Percentiles rank a stretch among this genome's conserved stretches.
These are phyloP conservation scores for Mikania micrantha DNA, from an alignment of 129 eudicot genomes.

Conservation along the genomic window DNA sequence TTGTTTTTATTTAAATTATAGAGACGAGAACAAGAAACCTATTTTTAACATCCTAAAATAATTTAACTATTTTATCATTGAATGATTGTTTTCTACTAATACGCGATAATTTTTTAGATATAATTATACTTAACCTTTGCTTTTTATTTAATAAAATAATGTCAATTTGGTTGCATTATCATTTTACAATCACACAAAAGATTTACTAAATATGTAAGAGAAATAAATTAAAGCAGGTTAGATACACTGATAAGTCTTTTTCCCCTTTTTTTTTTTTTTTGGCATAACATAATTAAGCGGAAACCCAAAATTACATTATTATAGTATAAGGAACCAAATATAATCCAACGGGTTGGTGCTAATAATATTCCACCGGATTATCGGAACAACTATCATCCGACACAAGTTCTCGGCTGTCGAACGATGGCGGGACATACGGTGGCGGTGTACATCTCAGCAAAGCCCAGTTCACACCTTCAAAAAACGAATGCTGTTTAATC, in stretches of 20 bases:
- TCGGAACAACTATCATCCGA: constrained; percentile 63
- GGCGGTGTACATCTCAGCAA: constrained; percentile 74
- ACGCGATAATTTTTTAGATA: no score
- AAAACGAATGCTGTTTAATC: constrained; percentile 68
- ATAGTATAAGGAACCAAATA: neutral
- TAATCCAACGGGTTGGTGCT: constrained; percentile 1
- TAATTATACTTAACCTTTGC: no score
- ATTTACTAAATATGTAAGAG: no score
- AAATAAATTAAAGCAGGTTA: neutral
- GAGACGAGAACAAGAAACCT: no score
- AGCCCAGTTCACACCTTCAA: constrained; percentile 93
- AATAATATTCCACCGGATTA: constrained; percentile 71
- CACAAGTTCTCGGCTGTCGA: constrained; percentile 38
- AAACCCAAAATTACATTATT: neutral
- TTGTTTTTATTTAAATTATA: no score
- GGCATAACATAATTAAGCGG: neutral
- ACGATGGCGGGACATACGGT: constrained; percentile 65
- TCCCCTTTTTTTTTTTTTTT: no score
- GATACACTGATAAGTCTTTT: neutral
- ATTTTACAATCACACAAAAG: no score
- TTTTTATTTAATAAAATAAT: no score
- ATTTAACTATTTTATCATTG: no score
- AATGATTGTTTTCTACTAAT: no score
- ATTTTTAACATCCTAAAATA: no score
- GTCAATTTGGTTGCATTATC: no score